Percentiles rank a stretch among this genome's conserved stretches.
Evolutionary conservation across 345 rosid genomes (phyloP).

Genomic region (Citrus unshiu): DNA sequence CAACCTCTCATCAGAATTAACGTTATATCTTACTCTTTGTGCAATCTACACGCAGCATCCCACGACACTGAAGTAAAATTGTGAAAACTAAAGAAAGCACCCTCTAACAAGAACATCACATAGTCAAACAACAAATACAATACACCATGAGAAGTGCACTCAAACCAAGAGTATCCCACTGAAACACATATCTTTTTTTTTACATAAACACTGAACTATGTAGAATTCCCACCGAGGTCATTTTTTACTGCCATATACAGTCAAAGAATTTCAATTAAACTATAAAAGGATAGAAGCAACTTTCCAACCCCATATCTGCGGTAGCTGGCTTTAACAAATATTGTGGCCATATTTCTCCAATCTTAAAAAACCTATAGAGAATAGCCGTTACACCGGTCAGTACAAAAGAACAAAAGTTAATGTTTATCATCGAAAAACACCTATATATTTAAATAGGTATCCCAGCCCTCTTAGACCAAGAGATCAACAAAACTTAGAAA

Average conservation of each 20-base stretch:
- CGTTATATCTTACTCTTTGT: too few relatives aligned
- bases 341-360: conserved; percentile 8
- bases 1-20: too few relatives aligned
- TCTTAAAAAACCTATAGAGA: conserved; percentile 19
- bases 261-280: not conserved
- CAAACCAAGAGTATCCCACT: not conserved
- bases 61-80: too few relatives aligned
- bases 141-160: too few relatives aligned
- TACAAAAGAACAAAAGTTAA: not conserved
- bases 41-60: too few relatives aligned
- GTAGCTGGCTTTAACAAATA: not conserved
- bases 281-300: not conserved
- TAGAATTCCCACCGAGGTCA: not conserved
- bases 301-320: not conserved
- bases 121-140: too few relatives aligned
- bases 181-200: too few relatives aligned
- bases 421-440: not conserved
- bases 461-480: not conserved
- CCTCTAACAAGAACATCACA: too few relatives aligned
- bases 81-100: too few relatives aligned
- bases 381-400: not conserved
- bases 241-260: not conserved
- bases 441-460: not conserved
- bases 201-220: too few relatives aligned
- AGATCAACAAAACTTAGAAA: not conserved